These are phyloP conservation scores for Neofusicoccum sp. DNA, from an alignment of 2,329 filamentous ascomycete species.

Conservation along the genomic window DNA sequence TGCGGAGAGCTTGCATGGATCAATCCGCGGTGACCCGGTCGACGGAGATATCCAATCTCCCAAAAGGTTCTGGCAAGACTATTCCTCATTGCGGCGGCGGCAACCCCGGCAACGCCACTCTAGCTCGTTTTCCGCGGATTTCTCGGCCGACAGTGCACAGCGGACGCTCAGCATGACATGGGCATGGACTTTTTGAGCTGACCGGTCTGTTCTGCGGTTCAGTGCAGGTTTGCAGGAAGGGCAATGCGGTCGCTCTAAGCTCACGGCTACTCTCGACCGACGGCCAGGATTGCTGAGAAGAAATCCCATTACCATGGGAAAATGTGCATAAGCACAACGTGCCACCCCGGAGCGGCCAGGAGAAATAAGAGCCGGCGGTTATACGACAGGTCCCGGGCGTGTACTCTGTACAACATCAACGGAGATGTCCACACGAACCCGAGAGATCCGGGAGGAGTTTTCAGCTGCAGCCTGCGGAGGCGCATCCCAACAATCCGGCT, in stretches of 20 bases:
- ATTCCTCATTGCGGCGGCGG: background rate
- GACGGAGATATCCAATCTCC: background rate
- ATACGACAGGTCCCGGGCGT: background rate
- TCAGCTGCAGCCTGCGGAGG: background rate
- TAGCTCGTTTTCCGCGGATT: background rate
- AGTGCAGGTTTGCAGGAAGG: background rate
- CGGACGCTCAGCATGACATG: background rate
- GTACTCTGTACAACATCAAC: background rate
- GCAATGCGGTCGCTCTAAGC: background rate
- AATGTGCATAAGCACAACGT: slow-evolving; percentile 19
- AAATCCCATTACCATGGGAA: slow-evolving; percentile 9
- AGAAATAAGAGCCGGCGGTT: background rate
- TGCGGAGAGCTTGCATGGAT: background rate
- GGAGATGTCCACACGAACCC: background rate
- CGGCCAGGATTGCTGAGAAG: background rate
- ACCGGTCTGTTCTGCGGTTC: background rate
- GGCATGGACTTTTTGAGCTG: background rate
- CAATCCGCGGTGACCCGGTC: background rate
- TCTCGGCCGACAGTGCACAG: background rate
- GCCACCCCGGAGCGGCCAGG: slow-evolving; percentile 8
- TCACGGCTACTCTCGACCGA: background rate
- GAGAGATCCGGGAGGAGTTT: slow-evolving; percentile 4
- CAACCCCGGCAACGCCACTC: background rate
- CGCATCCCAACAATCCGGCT: background rate
- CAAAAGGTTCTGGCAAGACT: background rate